These are phyloP conservation scores for Crithidia sp. DNA, from an alignment of 208 protist genomes.

Conservation along the genomic window DNA sequence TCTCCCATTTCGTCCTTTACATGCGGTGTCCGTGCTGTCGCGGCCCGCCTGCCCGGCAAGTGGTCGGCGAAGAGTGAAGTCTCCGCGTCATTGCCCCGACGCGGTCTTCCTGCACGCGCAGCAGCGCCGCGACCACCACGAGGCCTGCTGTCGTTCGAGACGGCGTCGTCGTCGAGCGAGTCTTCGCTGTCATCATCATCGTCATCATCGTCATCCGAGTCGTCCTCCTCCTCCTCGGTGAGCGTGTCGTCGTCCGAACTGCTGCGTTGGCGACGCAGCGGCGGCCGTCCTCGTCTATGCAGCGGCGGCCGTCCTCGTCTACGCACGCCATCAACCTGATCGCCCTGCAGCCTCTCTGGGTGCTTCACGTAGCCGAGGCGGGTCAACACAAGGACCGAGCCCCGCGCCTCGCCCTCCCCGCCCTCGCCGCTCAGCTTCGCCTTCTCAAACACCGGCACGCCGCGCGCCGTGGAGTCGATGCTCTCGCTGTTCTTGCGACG, in stretches of 20 bases:
- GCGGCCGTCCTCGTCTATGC: too few species aligned
- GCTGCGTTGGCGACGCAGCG: not conserved
- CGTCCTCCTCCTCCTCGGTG: conserved; percentile 30
- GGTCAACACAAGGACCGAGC: conserved; percentile 43
- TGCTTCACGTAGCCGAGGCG: conserved; percentile 41
- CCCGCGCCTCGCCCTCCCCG: conserved; percentile 26
- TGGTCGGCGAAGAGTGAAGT: too few species aligned
- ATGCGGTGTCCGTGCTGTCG: too few species aligned
- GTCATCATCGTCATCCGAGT: conserved; percentile 7
- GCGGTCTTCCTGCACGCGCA: too few species aligned
- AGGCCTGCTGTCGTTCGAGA: conserved; percentile 1
- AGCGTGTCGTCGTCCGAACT: conserved; percentile 13
- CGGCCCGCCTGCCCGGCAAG: too few species aligned
- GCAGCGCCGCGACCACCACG: too few species aligned
- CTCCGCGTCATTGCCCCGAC: too few species aligned
- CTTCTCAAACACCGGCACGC: conserved; percentile 48
- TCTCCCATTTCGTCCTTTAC: too few species aligned
- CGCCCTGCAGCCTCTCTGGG: not conserved
- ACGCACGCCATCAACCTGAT: not conserved
- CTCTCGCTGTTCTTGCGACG: conserved; percentile 39
- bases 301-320: not conserved
- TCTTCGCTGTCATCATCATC: conserved; percentile 12
- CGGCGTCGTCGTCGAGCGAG: conserved; percentile 18
- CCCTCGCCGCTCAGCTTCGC: conserved; percentile 56
- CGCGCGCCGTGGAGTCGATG: conserved; percentile 34